A percentile compares a stretch with the other conserved stretches of the same genome.
These are phyloP conservation scores for Myriangium duriaei DNA, from an alignment of 2,329 filamentous ascomycete genomes.

Conservation along the genomic window DNA sequence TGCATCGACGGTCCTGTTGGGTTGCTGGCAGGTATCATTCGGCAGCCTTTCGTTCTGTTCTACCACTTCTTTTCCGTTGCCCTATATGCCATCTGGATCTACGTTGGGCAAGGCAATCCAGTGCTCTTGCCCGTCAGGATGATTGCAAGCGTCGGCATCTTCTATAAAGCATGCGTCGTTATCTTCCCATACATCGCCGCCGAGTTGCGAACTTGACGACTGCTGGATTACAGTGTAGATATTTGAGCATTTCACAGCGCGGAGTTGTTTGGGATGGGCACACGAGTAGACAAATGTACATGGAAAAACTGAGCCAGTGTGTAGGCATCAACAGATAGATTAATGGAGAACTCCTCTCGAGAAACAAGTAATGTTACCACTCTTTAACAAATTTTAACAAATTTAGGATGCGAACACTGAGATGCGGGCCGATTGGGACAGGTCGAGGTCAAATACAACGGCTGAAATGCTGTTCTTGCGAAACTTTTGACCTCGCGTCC, in stretches of 20 bases:
- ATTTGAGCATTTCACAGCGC: slow-evolving; percentile 3
- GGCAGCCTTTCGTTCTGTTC: slow-evolving; percentile 63
- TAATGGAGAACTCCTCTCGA: too few species aligned
- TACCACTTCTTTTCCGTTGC: slow-evolving; percentile 94
- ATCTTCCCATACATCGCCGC: slow-evolving; percentile 41
- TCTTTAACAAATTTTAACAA: too few species aligned
- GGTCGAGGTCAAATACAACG: too few species aligned
- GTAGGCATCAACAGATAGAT: too few species aligned
- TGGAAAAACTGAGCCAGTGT: too few species aligned
- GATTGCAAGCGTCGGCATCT: slow-evolving; percentile 31
- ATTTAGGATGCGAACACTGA: too few species aligned
- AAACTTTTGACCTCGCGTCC: too few species aligned
- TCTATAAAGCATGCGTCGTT: slow-evolving; percentile 38
- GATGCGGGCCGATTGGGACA: too few species aligned
- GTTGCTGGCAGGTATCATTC: slow-evolving; percentile 69
- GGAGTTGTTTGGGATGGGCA: too few species aligned
- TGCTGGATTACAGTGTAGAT: background rate
- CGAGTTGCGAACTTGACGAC: slow-evolving; percentile 20
- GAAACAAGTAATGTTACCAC: too few species aligned
- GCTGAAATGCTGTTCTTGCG: too few species aligned
- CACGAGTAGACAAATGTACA: too few species aligned
- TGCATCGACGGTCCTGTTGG: slow-evolving; percentile 68
- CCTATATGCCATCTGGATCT: slow-evolving; percentile 71
- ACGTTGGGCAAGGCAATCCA: slow-evolving; percentile 35
- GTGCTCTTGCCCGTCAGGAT: slow-evolving; percentile 27